Conservation (phyloP, 257 asterid species). For the Solanum gandarillasii region DNA sequence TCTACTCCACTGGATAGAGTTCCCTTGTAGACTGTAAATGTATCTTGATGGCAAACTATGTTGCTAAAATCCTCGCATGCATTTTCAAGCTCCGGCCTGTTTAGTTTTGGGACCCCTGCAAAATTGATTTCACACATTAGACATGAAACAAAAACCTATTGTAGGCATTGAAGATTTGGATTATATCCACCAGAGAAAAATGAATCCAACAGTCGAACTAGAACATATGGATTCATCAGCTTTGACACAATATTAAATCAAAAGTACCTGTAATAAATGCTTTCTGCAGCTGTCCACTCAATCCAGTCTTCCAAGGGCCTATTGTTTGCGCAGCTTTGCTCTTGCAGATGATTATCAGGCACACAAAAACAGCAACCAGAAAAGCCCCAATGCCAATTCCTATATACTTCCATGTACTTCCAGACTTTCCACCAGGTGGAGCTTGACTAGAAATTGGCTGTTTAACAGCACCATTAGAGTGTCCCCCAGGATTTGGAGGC, state of each 20-base stretch:
- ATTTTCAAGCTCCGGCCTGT: slow-evolving; percentile 51
- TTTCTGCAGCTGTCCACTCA: slow-evolving; percentile 93
- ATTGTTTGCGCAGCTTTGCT: slow-evolving; percentile 54
- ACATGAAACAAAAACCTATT: neutral
- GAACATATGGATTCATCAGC: neutral
- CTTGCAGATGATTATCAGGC: slow-evolving; percentile 31
- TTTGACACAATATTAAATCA: neutral
- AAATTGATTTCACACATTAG: neutral
- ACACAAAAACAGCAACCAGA: slow-evolving; percentile 19
- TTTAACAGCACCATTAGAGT: neutral
- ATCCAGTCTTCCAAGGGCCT: slow-evolving; percentile 82
- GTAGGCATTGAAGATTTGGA: neutral
- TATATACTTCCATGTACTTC: slow-evolving; percentile 32
- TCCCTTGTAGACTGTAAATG: slow-evolving; percentile 76
- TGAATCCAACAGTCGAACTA: neutral
- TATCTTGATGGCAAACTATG: slow-evolving; percentile 53
- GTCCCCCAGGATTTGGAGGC: slow-evolving; percentile 4
- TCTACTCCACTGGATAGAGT: slow-evolving; percentile 73
- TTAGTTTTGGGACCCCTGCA: slow-evolving; percentile 35
- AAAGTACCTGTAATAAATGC: slow-evolving; percentile 79
- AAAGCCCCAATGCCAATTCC: slow-evolving; percentile 29
- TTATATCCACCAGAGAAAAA: neutral
- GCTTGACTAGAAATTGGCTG: slow-evolving; percentile 14
- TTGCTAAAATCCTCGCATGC: slow-evolving; percentile 98
- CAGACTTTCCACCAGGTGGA: slow-evolving; percentile 6